Conservation (phyloP, 192 early-diverging fungal species). For the Spinellus fusiger region DNA sequence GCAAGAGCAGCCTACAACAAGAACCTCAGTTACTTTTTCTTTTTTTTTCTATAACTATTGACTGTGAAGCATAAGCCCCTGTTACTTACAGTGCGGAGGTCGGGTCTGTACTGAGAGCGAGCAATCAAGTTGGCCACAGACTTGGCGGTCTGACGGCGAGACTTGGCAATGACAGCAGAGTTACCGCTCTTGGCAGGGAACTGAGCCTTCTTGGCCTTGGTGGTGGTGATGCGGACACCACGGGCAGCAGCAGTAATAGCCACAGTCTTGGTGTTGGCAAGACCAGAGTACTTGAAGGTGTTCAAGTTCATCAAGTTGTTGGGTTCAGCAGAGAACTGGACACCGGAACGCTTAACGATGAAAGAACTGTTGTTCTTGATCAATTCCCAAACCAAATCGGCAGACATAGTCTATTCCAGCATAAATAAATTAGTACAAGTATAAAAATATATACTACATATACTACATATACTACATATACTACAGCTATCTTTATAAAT, state of each 20-base stretch:
- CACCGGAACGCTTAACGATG: constrained; percentile 76
- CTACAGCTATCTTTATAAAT: no score
- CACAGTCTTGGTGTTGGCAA: constrained; percentile 72
- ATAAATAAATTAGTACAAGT: background rate
- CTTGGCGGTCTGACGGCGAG: constrained; percentile 57
- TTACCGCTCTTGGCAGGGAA: constrained; percentile 46
- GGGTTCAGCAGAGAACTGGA: constrained; percentile 65
- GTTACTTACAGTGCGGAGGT: constrained; percentile 53
- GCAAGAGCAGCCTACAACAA: constrained; percentile 70
- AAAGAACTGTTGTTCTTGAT: constrained; percentile 74
- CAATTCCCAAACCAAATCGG: constrained; percentile 49
- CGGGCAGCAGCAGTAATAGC: constrained; percentile 49
- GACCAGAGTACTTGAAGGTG: constrained; percentile 77
- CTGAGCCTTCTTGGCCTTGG: constrained; percentile 49
- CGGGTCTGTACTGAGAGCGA: constrained; percentile 59
- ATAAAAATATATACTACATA: no score
- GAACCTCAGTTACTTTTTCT: no score
- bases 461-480: no score
- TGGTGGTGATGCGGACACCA: constrained; percentile 59
- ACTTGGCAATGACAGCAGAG: constrained; percentile 53
- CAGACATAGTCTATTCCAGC: constrained; percentile 25
- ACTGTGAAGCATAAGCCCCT: background rate
- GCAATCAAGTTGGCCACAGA: constrained; percentile 57
- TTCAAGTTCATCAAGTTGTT: constrained; percentile 75
- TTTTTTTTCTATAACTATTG: no score